Evolutionary conservation across 805 yeast species (phyloP).

Genomic region (Suhomyces pyralidae): DNA sequence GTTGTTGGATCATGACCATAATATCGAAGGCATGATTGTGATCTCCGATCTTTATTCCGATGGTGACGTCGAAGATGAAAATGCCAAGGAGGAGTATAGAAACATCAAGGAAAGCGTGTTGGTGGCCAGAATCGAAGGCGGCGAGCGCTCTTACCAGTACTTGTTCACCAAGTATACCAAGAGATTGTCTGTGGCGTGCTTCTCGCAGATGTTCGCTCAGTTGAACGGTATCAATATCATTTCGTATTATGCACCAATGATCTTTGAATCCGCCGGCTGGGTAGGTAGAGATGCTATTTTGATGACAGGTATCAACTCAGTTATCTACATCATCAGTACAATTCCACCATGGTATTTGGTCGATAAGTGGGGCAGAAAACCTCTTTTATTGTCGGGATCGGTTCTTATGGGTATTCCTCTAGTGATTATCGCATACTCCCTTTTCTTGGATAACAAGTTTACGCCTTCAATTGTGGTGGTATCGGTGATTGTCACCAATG

Average conservation of each 20-base stretch:
- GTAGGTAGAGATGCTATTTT: conserved; percentile 79
- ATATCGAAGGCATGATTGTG: conserved; percentile 77
- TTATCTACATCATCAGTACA: conserved; percentile 50
- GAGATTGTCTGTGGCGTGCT: conserved; percentile 82
- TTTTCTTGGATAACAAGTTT: conserved; percentile 29
- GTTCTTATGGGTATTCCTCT: conserved; percentile 74
- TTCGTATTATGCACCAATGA: conserved; percentile 89
- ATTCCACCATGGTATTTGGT: conserved; percentile 90
- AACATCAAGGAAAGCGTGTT: conserved; percentile 79
- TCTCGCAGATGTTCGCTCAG: conserved; percentile 90
- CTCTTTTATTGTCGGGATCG: conserved; percentile 78
- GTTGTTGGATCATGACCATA: conserved; percentile 48
- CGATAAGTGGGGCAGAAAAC: conserved; percentile 88
- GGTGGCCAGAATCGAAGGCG: conserved; percentile 74
- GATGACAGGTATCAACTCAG: conserved; percentile 75
- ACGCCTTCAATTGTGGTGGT: conserved; percentile 73
- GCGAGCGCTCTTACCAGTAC: conserved; percentile 65
- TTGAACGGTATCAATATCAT: conserved; percentile 91
- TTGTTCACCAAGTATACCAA: conserved; percentile 75
- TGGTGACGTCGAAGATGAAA: conserved; percentile 68
- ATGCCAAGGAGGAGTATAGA: conserved; percentile 70
- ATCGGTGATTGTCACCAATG: conserved; percentile 75
- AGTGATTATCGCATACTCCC: conserved; percentile 57
- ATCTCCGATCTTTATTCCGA: conserved; percentile 78
- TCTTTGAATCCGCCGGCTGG: conserved; percentile 96